Evolutionary conservation across 805 yeast species (phyloP).

Genomic region (Candida ulmi): DNA sequence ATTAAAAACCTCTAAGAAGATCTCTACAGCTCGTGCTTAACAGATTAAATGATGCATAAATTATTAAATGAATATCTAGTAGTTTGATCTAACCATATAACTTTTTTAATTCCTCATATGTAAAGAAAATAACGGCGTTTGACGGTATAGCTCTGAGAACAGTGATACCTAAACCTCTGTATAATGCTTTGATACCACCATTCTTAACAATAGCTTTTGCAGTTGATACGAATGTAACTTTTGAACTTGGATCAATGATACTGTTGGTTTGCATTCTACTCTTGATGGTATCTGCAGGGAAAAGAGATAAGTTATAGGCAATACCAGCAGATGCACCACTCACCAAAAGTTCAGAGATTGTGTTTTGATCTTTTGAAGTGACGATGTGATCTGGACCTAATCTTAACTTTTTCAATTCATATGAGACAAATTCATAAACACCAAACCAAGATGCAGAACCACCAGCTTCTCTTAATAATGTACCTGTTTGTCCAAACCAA

Average conservation of each 20-base stretch:
- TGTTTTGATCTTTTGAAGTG: conserved; percentile 19
- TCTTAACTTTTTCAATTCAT: conserved; percentile 30
- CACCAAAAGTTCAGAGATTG: conserved; percentile 49
- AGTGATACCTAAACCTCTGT: conserved; percentile 83
- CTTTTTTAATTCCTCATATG: conserved; percentile 60
- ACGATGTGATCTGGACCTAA: conserved; percentile 18
- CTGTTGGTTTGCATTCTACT: conserved; percentile 72
- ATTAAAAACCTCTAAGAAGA: not conserved
- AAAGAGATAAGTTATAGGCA: conserved; percentile 70
- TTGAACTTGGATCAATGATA: conserved; percentile 23
- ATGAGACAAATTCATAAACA: conserved; percentile 59
- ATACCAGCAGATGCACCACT: conserved; percentile 90
- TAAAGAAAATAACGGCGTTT: conserved; percentile 78
- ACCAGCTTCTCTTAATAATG: conserved; percentile 75
- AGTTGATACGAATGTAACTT: conserved; percentile 30
- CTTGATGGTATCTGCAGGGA: conserved; percentile 89
- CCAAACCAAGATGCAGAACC: conserved; percentile 97
- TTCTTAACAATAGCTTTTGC: conserved; percentile 34
- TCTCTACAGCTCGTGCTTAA: too few species aligned
- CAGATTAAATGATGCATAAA: too few species aligned
- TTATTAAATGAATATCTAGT: not conserved
- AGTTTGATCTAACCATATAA: conserved; percentile 10
- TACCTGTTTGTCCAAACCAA: conserved; percentile 85
- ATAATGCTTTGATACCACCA: conserved; percentile 68
- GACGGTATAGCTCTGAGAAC: conserved; percentile 82